These are phyloP conservation scores for Xanthoparmelia taractica DNA, from an alignment of 495 filamentous ascomycete species.

Conservation along the genomic window DNA sequence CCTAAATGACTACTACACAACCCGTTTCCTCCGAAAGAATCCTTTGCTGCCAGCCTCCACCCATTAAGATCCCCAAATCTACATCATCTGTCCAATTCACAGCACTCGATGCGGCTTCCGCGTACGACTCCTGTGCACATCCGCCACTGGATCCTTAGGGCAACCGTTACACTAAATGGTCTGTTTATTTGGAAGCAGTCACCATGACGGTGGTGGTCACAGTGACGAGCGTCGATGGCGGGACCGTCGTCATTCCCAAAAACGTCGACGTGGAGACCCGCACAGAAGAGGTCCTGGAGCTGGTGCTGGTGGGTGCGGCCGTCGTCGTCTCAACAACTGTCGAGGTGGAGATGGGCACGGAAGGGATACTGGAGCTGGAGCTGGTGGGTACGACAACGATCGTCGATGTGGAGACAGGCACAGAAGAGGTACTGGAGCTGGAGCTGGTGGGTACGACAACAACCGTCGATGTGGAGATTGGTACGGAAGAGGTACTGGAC, in stretches of 20 bases:
- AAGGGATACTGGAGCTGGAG: background rate
- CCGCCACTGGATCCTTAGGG: too few species aligned
- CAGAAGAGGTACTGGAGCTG: background rate
- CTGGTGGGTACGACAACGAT: background rate
- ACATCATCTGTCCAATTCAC: too few species aligned
- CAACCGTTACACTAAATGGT: too few species aligned
- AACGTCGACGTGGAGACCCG: background rate
- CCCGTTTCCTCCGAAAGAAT: too few species aligned
- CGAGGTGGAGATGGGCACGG: background rate
- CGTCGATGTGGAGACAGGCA: background rate
- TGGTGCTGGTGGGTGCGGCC: background rate
- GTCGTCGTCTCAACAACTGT: background rate
- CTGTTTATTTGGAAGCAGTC: too few species aligned
- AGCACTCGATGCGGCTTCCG: too few species aligned
- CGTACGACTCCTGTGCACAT: too few species aligned
- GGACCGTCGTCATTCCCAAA: background rate
- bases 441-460: background rate
- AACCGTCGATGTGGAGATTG: background rate
- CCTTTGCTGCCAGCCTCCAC: too few species aligned
- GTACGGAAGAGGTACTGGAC: background rate
- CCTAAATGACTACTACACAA: too few species aligned
- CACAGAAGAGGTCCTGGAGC: background rate
- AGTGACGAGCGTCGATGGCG: background rate
- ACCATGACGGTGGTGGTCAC: background rate
- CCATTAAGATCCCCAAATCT: too few species aligned